A percentile compares a stretch with the other conserved stretches of the same genome.
Conservation (phyloP, 441 rosid species). For the Macaranga tanarius region DNA sequence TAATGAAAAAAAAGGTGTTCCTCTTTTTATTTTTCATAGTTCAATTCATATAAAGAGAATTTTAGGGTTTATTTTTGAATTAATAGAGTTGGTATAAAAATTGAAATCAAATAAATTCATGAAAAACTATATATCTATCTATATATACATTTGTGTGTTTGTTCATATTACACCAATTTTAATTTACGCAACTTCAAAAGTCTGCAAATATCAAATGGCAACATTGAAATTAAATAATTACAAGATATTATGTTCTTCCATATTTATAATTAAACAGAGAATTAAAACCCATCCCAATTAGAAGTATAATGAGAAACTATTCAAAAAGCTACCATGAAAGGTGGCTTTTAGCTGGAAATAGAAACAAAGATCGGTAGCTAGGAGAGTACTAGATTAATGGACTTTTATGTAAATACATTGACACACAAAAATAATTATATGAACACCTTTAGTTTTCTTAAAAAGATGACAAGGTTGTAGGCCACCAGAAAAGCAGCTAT, state of each 20-base stretch:
- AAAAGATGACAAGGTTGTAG: conserved; percentile 25
- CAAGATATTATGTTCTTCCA: background rate
- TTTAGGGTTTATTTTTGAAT: too few relatives aligned
- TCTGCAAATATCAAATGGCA: too few relatives aligned
- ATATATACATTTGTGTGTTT: too few relatives aligned
- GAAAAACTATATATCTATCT: too few relatives aligned
- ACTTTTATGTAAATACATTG: background rate
- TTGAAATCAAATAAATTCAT: too few relatives aligned
- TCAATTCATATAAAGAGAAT: too few relatives aligned
- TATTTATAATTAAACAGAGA: background rate
- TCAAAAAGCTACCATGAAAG: background rate
- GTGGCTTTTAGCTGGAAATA: background rate
- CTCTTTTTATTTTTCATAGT: too few relatives aligned
- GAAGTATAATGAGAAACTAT: background rate
- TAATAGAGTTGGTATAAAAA: too few relatives aligned
- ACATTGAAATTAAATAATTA: too few relatives aligned
- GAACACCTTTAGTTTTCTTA: conserved; percentile 4
- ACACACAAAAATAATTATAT: background rate
- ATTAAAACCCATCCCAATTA: background rate
- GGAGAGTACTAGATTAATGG: background rate
- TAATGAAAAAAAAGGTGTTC: too few relatives aligned
- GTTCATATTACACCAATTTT: too few relatives aligned
- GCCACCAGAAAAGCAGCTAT: conserved; percentile 19
- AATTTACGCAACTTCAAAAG: too few relatives aligned
- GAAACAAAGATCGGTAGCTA: background rate